Evolutionary conservation across 805 yeast species (phyloP).

Genomic region (Metschnikowia arizonensis): DNA sequence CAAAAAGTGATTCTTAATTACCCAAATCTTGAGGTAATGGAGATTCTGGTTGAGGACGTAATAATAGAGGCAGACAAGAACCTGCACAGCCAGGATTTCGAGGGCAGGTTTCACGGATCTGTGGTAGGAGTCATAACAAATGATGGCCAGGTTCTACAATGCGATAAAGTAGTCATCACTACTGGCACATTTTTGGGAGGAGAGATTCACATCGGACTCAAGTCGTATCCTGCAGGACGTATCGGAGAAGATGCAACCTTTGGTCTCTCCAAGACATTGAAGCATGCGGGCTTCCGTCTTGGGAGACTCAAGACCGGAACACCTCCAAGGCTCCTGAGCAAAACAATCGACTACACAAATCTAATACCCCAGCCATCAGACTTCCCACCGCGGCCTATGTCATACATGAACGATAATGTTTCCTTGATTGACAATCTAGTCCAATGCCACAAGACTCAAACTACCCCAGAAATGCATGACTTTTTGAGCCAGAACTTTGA

Average conservation of each 20-base stretch:
- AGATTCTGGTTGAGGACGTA: constrained; percentile 82
- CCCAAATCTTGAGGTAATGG: constrained; percentile 53
- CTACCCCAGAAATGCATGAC: constrained; percentile 72
- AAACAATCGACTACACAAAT: constrained; percentile 63
- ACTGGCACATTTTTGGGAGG: constrained; percentile 96
- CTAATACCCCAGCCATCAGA: constrained; percentile 77
- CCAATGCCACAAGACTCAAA: constrained; percentile 70
- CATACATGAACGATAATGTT: constrained; percentile 70
- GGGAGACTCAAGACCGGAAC: constrained; percentile 97
- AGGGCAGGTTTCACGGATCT: constrained; percentile 41
- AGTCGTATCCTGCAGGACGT: constrained; percentile 82
- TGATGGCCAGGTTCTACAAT: constrained; percentile 56
- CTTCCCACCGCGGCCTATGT: constrained; percentile 83
- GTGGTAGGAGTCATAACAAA: constrained; percentile 72
- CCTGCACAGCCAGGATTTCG: constrained; percentile 20
- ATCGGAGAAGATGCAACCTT: constrained; percentile 89
- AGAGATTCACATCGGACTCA: constrained; percentile 88
- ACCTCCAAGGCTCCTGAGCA: constrained; percentile 80
- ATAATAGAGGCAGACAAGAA: constrained; percentile 45
- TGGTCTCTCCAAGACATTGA: constrained; percentile 78
- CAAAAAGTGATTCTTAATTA: constrained; percentile 56
- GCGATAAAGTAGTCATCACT: constrained; percentile 75
- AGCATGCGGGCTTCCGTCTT: constrained; percentile 70
- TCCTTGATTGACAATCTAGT: constrained; percentile 54
- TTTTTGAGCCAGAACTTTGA: constrained; percentile 66